These are phyloP conservation scores for Beta macrorhiza DNA, from an alignment of 179 eudicot genomes.

Conservation along the genomic window DNA sequence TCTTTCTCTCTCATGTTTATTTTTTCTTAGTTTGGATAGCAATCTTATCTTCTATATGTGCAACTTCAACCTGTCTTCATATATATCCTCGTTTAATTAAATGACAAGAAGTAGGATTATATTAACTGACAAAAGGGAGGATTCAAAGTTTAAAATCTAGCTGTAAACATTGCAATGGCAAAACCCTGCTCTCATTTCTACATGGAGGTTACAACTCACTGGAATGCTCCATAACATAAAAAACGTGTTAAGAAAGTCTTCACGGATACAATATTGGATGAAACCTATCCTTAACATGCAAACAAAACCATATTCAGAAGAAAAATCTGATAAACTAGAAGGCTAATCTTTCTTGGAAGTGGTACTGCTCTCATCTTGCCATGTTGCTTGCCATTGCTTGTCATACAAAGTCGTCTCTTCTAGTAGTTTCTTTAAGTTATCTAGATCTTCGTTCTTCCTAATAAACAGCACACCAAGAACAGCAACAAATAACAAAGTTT, in stretches of 20 bases:
- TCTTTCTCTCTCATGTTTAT: too few relatives aligned
- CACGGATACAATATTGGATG: slow-evolving; percentile 8
- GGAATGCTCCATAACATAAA: slow-evolving; percentile 5
- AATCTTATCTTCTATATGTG: too few relatives aligned
- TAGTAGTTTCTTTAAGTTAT: slow-evolving; percentile 61
- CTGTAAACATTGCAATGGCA: neutral
- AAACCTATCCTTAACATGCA: slow-evolving; percentile 24
- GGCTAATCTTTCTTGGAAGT: slow-evolving; percentile 32
- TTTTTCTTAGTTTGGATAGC: too few relatives aligned
- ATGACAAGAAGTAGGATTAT: too few relatives aligned
- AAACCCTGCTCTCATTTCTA: neutral
- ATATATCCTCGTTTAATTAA: too few relatives aligned
- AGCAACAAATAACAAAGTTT: slow-evolving; percentile 66
- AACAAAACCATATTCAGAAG: slow-evolving; percentile 5
- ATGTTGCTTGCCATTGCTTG: slow-evolving; percentile 96
- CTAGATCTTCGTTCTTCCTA: slow-evolving; percentile 73
- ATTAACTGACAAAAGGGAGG: neutral
- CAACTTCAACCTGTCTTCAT: too few relatives aligned
- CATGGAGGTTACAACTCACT: neutral
- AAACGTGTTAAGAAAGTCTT: slow-evolving; percentile 14
- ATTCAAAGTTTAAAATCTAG: neutral
- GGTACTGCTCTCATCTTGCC: slow-evolving; percentile 59
- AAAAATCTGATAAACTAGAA: neutral
- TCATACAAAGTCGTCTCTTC: slow-evolving; percentile 87
- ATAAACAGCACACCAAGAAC: slow-evolving; percentile 65